Conservation (phyloP, 164 flowering plant genomes). For the Litsea cubeba region DNA sequence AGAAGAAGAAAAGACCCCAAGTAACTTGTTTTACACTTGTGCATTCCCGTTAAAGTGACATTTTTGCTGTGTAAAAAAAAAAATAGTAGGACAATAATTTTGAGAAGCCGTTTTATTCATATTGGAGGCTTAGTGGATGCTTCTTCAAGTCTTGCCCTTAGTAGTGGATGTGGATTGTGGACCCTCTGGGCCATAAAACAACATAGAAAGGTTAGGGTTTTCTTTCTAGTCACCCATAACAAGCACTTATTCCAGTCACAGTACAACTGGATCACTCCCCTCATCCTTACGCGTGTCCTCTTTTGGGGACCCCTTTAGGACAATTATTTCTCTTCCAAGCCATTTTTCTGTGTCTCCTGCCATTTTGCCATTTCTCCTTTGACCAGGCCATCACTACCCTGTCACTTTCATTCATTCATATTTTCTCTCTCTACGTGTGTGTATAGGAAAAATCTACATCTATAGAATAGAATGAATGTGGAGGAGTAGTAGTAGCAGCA, state of each 20-base stretch:
- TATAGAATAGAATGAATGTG: too few species aligned
- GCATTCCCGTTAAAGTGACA: too few species aligned
- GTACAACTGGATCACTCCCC: not conserved
- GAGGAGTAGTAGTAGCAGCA: too few species aligned
- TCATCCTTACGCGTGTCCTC: not conserved
- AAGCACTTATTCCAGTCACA: not conserved
- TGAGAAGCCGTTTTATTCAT: too few species aligned
- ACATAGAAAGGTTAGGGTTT: slow-evolving; percentile 1
- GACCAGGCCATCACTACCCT: not conserved
- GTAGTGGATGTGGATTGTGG: too few species aligned
- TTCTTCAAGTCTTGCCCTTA: too few species aligned
- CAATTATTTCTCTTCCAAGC: not conserved
- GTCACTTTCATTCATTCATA: not conserved
- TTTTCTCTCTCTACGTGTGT: not conserved
- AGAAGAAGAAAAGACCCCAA: too few species aligned
- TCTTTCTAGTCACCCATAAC: not conserved
- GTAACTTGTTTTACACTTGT: too few species aligned
- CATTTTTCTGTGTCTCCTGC: not conserved
- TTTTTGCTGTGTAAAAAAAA: too few species aligned
- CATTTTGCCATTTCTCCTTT: not conserved
- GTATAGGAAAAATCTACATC: not conserved
- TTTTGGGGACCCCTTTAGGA: not conserved
- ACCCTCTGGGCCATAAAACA: not conserved
- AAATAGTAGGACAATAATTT: too few species aligned
- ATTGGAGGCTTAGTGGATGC: too few species aligned